Conservation (phyloP, 352 stramenopile species). For the Globisporangium alternatum region DNA sequence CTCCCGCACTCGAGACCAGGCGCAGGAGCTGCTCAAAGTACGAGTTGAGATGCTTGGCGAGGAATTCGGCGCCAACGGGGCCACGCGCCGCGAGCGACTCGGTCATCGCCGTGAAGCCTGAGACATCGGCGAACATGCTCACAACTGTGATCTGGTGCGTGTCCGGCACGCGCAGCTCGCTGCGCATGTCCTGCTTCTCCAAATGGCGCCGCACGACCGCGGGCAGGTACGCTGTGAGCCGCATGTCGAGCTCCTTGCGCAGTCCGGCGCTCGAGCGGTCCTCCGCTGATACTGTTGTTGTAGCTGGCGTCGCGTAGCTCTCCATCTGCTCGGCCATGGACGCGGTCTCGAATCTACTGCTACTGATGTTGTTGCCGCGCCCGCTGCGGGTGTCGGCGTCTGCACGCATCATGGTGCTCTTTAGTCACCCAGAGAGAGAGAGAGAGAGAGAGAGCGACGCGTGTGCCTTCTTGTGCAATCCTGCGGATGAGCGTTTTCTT, state of each 20-base stretch:
- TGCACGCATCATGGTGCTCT: background rate
- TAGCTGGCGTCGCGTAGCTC: background rate
- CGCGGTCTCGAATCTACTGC: background rate
- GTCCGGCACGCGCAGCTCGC: conserved; percentile 45
- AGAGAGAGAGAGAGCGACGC: background rate
- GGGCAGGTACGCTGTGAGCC: conserved; percentile 80
- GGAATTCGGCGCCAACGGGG: conserved; percentile 85
- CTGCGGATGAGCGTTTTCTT: too few species aligned
- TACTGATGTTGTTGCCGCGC: background rate
- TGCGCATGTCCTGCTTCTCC: conserved; percentile 50
- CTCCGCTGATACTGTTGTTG: conserved; percentile 9
- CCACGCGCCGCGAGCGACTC: conserved; percentile 87
- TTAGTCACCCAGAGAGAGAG: background rate
- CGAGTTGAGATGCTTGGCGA: conserved; percentile 92
- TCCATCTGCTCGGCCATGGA: background rate
- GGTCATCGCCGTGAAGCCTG: conserved; percentile 92
- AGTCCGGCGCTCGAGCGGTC: conserved; percentile 36
- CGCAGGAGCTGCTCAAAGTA: conserved; percentile 89
- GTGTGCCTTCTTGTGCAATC: background rate
- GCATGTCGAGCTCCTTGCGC: conserved; percentile 81
- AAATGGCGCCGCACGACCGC: conserved; percentile 73
- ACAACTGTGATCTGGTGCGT: conserved; percentile 80
- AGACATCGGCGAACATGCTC: conserved; percentile 93
- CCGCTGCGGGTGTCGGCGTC: background rate
- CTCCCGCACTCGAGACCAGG: conserved; percentile 73